Evolutionary conservation across 2,329 filamentous ascomycete species (phyloP), one percentile per base, ranked within the genome.

Genomic region (Ophiobolus disseminans): DNA sequence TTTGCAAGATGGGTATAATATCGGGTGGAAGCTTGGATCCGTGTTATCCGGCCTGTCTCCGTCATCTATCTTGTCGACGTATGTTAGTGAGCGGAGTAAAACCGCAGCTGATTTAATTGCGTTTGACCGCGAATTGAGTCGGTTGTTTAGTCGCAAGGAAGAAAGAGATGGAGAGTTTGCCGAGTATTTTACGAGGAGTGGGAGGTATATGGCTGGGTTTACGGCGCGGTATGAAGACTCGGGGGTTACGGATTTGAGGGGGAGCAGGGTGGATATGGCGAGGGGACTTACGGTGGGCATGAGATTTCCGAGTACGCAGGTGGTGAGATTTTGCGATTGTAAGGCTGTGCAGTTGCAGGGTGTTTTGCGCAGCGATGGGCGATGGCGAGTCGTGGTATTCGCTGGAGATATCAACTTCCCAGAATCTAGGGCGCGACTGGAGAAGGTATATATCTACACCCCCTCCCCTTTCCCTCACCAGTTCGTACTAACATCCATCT

Each of bases 281-380:
- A 70, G 34, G 35, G 74, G 67, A 38, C 58, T 75, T 10, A 59
- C 61, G 1, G 76, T 80, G 2, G 79, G 79, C 0, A 80, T 80
- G 77, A 63, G 79, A 22, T 71, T 81, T 28, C 78, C 78, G 0
- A 85, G 77, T 47, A 78, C 81, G 0, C 82, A 83, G 58, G 82
- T 87, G 0, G 79, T 87, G 14, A 74, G 84, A 4, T 80, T 82
- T 48, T 82, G 80, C 36, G 85, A 88, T 57, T 84, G 83, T 1
- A 81, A 79, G 50, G 76, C 81, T 0, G 69, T 85, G 70, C 83
- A 82, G 48, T 60, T 82, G 17, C 73, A 76, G 45, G 70, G 69
- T 39, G 75, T 79, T 1, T 53, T 87, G 30, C 77, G 73, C 14
- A 78, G 82, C 2, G 78, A 82, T 66, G 78, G 80, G 2, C 60